Base-by-base conservation (phyloP, 2,329 filamentous ascomycete genomes). In the Aspergillus quadricinctus region DNA sequence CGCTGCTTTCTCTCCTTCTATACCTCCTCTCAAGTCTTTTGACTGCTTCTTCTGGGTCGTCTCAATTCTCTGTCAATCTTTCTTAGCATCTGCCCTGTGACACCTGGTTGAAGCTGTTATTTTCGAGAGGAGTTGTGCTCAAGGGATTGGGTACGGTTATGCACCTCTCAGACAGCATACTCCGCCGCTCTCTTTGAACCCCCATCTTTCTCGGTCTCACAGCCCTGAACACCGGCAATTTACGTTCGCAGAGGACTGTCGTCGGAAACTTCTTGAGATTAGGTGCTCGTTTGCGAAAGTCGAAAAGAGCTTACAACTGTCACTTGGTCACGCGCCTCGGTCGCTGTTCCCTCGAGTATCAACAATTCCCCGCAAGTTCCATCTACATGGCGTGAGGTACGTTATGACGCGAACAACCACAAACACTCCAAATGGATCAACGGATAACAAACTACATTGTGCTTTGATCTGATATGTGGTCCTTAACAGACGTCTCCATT, bases 141-240 rank as follows among this genome's bases (percentile, higher is more conserved):
- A 58, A 61, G 57, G 58, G 57, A 66, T 55, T 58, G 63, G 67
- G 66, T 62, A 69, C 68, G 66, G 56, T 66, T 61, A 61, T 66
- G 59, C 60, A 52, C 49, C 57, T 69, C 63, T 64, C 63, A 61
- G 62, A 64, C 64, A 67, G 64, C 62, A 58, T 68, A 65, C 68
- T 71, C 64, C 68, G 67, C 69, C 68, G 67, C 66, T 69, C 68
- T 65, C 64, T 63, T 64, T 66, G 63, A 66, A 63, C 66, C 58
- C 61, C 59, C 63, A 63, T 50, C 58, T 61, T 61, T 62, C 49
- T 46, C 53, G 55, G 59, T 56, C 54, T 54, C 58, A 48, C 58
- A 54, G 54, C 54, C 52, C 53, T 62, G 52, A 49, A 60, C 62
- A 52, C 61, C 49, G 60, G 57, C 56, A 56, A 37, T 50, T 61